phyloP scores from a whole-genome alignment of 352 stramenopile genomes.

The Poterioochromonas sp. region DNA sequence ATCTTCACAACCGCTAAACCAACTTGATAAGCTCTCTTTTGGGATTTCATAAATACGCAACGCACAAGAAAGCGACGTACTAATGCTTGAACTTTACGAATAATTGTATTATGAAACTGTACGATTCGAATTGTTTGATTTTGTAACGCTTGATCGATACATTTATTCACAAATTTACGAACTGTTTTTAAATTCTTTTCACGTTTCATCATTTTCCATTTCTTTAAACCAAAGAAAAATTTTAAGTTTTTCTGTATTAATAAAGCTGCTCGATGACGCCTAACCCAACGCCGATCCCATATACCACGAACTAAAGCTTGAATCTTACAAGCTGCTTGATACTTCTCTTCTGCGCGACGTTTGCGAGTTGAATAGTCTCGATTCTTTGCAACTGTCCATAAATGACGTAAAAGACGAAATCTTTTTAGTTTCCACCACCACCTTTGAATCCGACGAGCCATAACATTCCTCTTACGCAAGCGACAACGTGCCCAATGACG shows the following conservation, averaged over 20 bases:
- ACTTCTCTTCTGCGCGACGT: not conserved
- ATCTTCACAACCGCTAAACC: not conserved
- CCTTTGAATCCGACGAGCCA: not conserved
- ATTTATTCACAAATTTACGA: not conserved
- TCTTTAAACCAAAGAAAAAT: constrained; percentile 21
- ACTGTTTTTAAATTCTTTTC: not conserved
- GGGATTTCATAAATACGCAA: not conserved
- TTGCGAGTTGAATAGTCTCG: not conserved
- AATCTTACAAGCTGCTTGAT: constrained; percentile 8
- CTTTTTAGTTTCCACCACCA: constrained; percentile 9
- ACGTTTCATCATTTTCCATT: constrained; percentile 13
- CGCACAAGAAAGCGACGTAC: constrained; percentile 9
- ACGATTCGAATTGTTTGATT: not conserved
- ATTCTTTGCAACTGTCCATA: not conserved
- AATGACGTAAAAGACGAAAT: constrained; percentile 13
- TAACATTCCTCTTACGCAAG: not conserved
- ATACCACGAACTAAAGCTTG: not conserved
- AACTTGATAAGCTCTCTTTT: not conserved
- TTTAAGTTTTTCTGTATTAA: not conserved
- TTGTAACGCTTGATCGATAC: not conserved
- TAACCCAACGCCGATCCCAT: not conserved
- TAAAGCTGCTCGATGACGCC: constrained; percentile 3
- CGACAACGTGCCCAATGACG: not conserved
- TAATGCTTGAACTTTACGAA: constrained; percentile 1
- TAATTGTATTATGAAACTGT: not conserved